Conservation (phyloP, 2,329 filamentous ascomycete genomes). For the Harringtonia aguacate region DNA sequence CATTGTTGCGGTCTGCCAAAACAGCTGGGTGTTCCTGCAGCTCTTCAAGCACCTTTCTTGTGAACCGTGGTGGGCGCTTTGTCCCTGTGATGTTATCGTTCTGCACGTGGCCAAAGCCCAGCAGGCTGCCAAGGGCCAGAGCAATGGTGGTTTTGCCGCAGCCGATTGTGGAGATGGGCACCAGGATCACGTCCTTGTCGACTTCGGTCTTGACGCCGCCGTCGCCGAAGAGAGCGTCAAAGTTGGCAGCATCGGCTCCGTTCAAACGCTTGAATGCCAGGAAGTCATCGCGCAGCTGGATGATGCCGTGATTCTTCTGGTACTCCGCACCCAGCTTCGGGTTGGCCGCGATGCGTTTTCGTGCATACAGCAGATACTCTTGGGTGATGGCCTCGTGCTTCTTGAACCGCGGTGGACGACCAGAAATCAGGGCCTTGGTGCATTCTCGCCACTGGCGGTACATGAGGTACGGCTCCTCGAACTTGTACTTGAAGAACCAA, state of each 20-base stretch:
- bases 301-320: slow-evolving; percentile 87
- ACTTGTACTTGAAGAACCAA: slow-evolving; percentile 99
- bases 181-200: slow-evolving; percentile 63
- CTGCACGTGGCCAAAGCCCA: slow-evolving; percentile 86
- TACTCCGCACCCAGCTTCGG: slow-evolving; percentile 61
- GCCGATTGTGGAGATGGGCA: slow-evolving; percentile 85
- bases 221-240: slow-evolving; percentile 50
- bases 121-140: slow-evolving; percentile 69
- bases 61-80: slow-evolving; percentile 68
- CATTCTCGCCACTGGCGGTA: slow-evolving; percentile 98
- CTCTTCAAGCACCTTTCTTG: slow-evolving; percentile 53
- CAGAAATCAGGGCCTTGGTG: slow-evolving; percentile 77
- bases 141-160: slow-evolving; percentile 95
- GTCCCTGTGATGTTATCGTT: slow-evolving; percentile 91
- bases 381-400: slow-evolving; percentile 87
- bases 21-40: slow-evolving; percentile 60
- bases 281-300: slow-evolving; percentile 80
- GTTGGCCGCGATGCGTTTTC: slow-evolving; percentile 59
- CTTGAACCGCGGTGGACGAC: slow-evolving; percentile 63
- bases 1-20: slow-evolving; percentile 90
- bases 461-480: slow-evolving; percentile 97
- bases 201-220: slow-evolving; percentile 40
- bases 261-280: slow-evolving; percentile 72
- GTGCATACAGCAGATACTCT: slow-evolving; percentile 78
- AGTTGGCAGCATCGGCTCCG: slow-evolving; percentile 75